Evolutionary conservation across 179 eudicot species (phyloP), one percentile per base, ranked within the genome.

Genomic region (Spinacia oleracea): DNA sequence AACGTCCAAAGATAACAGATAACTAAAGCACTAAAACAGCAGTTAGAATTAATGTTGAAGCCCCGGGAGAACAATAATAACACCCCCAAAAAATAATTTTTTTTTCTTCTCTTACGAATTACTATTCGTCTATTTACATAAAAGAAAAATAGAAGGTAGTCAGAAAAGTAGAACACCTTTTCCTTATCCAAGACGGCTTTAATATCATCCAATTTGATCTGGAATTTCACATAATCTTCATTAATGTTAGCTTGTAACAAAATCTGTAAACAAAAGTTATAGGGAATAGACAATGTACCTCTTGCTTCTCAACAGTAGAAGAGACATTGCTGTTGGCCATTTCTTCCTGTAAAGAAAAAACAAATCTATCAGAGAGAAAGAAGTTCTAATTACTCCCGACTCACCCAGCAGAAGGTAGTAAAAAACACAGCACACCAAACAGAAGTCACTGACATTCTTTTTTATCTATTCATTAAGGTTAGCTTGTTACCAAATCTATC

Each of bases 311-410:
- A 1, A 40, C n/a, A 27, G 77, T 78, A 35, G 79, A 55, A 31
- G 80, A 75, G 31, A 66, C 25, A 42, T 60, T 66, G 62, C 75
- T 82, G 69, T 83, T 74, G 29, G 83, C 82, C 85, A 77, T 79
- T 66, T 72, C 40, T 23, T 50, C 82, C 87, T 84, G 65, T 65
- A 76, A 66, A 14, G 50, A 18, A 60, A 21, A 14, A 20, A 55
- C 58, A 53, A 14, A 53, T 53, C 58, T 6, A 53, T 53, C 58
- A 53, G 58, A 53, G 12, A 58, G 58, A 53, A 53, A 53, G 23
- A 4, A 53, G 4, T 18, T 53, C 58, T 16, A 53, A 53, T 20
- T 16, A 53, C 23, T 20, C 20, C n/a, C n/a, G n/a, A n/a, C n/a
- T 27, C 8, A 25, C 32, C 58, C 9, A 38, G n/a, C 15, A 40